Conservation (phyloP, 2,329 filamentous ascomycete species). For the Teratosphaeria nubilosa region DNA sequence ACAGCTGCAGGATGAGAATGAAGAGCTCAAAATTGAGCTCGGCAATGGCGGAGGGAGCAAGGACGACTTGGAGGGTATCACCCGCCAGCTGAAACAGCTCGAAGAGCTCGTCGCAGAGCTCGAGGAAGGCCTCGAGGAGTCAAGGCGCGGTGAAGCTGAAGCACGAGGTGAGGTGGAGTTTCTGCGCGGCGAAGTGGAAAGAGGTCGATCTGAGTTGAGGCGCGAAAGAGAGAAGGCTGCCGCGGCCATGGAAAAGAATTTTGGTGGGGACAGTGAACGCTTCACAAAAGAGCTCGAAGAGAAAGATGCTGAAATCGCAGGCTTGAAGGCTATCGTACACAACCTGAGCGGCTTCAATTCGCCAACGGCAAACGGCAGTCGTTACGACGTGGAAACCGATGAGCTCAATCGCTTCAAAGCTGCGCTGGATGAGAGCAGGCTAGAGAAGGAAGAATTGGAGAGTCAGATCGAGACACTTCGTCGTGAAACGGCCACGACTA, state of each 20-base stretch:
- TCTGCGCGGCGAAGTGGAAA: constrained; percentile 83
- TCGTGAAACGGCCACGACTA: constrained; percentile 31
- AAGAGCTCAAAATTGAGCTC: constrained; percentile 57
- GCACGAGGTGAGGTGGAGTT: constrained; percentile 94
- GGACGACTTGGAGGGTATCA: constrained; percentile 85
- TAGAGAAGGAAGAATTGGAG: constrained; percentile 73
- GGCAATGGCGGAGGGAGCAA: constrained; percentile 43
- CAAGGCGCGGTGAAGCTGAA: constrained; percentile 85
- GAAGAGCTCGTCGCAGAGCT: constrained; percentile 95
- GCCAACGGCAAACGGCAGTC: constrained; percentile 20
- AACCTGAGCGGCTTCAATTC: constrained; percentile 69
- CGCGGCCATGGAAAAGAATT: constrained; percentile 43
- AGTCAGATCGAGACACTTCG: constrained; percentile 65
- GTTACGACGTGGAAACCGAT: constrained; percentile 24
- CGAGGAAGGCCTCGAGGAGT: constrained; percentile 92
- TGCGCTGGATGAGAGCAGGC: constrained; percentile 61
- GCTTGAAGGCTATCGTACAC: constrained; percentile 95
- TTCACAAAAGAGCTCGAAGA: constrained; percentile 69
- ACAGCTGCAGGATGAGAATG: constrained; percentile 62
- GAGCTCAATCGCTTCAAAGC: constrained; percentile 49
- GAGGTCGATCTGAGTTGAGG: constrained; percentile 76
- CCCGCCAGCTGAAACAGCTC: constrained; percentile 82
- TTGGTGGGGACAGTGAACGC: constrained; percentile 35
- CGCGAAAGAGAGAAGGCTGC: constrained; percentile 78
- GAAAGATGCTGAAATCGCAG: constrained; percentile 93